These are phyloP conservation scores for Candida glaebosa DNA, from an alignment of 805 yeast genomes.

Conservation along the genomic window DNA sequence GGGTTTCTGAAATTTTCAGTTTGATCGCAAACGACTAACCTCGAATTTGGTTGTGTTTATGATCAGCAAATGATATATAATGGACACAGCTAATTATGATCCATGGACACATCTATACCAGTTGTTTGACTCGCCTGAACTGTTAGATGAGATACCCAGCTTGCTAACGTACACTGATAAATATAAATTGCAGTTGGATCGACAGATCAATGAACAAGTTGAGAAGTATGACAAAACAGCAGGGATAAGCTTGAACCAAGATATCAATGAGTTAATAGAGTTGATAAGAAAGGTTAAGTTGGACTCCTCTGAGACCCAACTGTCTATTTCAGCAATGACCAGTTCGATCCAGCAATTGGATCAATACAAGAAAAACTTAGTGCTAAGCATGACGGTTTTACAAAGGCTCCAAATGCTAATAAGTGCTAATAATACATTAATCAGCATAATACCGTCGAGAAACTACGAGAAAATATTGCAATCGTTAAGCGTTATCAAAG, in stretches of 20 bases:
- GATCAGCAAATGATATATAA: not conserved
- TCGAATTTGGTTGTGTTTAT: slow-evolving; percentile 1
- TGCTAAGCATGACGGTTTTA: slow-evolving; percentile 78
- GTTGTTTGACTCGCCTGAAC: slow-evolving; percentile 49
- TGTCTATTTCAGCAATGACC: slow-evolving; percentile 66
- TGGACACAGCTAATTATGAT: slow-evolving; percentile 37
- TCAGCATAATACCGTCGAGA: slow-evolving; percentile 41
- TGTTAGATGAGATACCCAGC: slow-evolving; percentile 49
- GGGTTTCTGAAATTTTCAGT: slow-evolving; percentile 3
- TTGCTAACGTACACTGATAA: slow-evolving; percentile 47
- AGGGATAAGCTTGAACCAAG: slow-evolving; percentile 18
- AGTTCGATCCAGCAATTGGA: slow-evolving; percentile 75
- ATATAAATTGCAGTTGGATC: slow-evolving; percentile 49
- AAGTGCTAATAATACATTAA: slow-evolving; percentile 65
- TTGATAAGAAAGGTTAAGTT: slow-evolving; percentile 47
- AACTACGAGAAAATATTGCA: slow-evolving; percentile 56
- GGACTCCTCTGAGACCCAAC: slow-evolving; percentile 54
- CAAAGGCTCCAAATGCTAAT: slow-evolving; percentile 85
- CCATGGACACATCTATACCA: slow-evolving; percentile 51
- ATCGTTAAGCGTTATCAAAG: slow-evolving; percentile 67
- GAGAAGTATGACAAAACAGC: slow-evolving; percentile 26
- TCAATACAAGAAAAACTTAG: slow-evolving; percentile 77
- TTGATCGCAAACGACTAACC: slow-evolving; percentile 1
- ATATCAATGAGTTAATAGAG: slow-evolving; percentile 38
- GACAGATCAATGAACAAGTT: slow-evolving; percentile 40